Conservation (phyloP, 108 stramenopile genomes). For the Pelagomonas calceolata region DNA sequence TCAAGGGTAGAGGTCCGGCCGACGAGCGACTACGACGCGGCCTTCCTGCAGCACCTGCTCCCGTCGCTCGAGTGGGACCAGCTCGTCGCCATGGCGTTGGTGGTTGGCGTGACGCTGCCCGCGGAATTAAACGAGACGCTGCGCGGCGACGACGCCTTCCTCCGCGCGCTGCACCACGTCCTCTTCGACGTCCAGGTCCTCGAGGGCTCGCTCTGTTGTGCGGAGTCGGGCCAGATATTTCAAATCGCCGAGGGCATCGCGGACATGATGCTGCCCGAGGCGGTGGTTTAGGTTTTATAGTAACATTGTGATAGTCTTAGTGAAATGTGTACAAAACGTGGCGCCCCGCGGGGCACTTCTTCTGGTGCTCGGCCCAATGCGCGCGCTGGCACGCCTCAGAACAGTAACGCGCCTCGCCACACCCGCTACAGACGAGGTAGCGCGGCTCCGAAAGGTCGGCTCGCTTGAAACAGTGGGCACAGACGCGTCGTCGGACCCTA, state of each 20-base stretch:
- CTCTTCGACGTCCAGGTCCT: conserved; percentile 42
- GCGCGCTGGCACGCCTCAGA: no score
- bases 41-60: neutral
- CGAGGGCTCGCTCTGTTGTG: conserved; percentile 33
- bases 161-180: conserved; percentile 31
- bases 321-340: no score
- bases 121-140: no score
- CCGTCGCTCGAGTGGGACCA: neutral
- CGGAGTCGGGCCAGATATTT: conserved; percentile 30
- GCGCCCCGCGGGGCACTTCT: no score
- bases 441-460: no score
- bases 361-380: no score
- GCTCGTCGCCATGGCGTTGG: neutral
- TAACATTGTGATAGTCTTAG: no score
- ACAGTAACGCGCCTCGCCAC: no score
- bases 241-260: conserved; percentile 34
- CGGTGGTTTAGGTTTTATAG: no score
- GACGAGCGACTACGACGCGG: neutral
- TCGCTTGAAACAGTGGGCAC: no score
- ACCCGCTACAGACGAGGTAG: no score
- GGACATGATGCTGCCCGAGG: conserved; percentile 15
- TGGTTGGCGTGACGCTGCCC: conserved; percentile 13
- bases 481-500: no score
- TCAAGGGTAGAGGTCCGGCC: neutral
- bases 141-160: conserved; percentile 24